These are phyloP conservation scores for Auricularia heimuer DNA, from an alignment of 768 basidiomycete genomes.

Conservation along the genomic window DNA sequence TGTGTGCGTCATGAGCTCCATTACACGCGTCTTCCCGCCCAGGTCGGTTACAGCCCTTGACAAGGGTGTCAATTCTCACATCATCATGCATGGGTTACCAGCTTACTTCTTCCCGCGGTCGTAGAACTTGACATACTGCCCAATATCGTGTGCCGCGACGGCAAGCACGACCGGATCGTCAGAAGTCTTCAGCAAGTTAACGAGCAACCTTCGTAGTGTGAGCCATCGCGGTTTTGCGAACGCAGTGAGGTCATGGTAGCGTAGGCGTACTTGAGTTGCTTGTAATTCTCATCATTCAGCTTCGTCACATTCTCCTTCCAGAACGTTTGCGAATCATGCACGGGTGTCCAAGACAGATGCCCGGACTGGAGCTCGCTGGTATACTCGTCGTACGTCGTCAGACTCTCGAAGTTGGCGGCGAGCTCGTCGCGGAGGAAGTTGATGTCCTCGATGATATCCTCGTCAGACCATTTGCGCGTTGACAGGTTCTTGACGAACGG, in stretches of 20 bases:
- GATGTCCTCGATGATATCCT: conserved; percentile 89
- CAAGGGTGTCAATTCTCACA: conserved; percentile 6
- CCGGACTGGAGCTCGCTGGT: conserved; percentile 82
- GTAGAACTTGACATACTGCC: conserved; percentile 86
- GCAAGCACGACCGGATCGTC: conserved; percentile 72
- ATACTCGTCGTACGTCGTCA: conserved; percentile 97
- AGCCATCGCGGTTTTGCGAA: background rate
- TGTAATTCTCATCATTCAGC: conserved; percentile 75
- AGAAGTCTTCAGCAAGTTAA: conserved; percentile 60
- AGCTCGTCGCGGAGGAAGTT: conserved; percentile 81
- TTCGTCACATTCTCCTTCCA: conserved; percentile 93
- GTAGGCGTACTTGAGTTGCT: conserved; percentile 66
- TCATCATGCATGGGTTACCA: background rate
- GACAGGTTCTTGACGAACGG: conserved; percentile 81
- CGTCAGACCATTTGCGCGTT: conserved; percentile 85
- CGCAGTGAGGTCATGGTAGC: background rate
- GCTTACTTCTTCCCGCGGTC: conserved; percentile 87
- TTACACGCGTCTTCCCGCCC: conserved; percentile 76
- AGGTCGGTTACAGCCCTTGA: conserved; percentile 69
- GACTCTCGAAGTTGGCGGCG: conserved; percentile 71
- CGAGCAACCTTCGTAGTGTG: conserved; percentile 45
- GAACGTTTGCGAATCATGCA: conserved; percentile 93
- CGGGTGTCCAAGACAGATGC: conserved; percentile 90
- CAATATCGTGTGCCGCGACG: conserved; percentile 88
- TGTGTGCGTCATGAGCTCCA: conserved; percentile 87